Base-by-base conservation (phyloP, 139 green algal genomes). In the Tetratostichococcus sp. region DNA sequence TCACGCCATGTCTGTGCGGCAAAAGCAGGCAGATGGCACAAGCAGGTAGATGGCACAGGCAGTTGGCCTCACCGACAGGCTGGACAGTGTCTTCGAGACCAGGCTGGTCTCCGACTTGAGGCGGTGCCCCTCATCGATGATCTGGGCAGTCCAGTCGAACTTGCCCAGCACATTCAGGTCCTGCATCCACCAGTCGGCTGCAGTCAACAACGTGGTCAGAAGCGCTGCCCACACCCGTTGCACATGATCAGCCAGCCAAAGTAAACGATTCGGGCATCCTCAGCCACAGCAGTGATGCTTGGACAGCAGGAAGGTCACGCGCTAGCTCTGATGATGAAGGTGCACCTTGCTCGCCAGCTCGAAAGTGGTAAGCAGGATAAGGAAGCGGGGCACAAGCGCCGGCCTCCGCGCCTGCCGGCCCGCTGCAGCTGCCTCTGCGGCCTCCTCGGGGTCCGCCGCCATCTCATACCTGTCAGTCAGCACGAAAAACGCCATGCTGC, bases 81-180 rank as follows among this genome's bases (percentile, higher is more conserved):
- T 26, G 11, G 50, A 62, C 50, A 62, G 50, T 2, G 50, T 62
- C 14, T 62, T 62, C 19, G 50, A 25, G 11, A 62, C 50, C 17
- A n/a, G 50, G 26, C 50, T 62, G 50, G 50, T 62, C 50, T 62
- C 50, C 17, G 50, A 62, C 69, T 80, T 80, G 6, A 80, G 69
- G 67, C 75, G 66, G 69, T 80, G 75, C 34, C 50, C 50, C 65
- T 81, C 76, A 30, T 81, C 76, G 2, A 81, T 70, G 0, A 81
- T 50, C 32, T 76, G 11, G 0, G 30, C 76, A 1, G 65, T 71
- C 76, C 76, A 81, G 35, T 43, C 42, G 62, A 77, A 81, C 35
- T 66, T 43, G 2, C 65, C 42, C 39, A 81, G 70, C 65, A 77
- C 19, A 0, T 23, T 34, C 1, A 19, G 16, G n/a, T 81, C 76